These are phyloP conservation scores for Dillenia turbinata DNA, from an alignment of 164 flowering plant species.

Conservation along the genomic window DNA sequence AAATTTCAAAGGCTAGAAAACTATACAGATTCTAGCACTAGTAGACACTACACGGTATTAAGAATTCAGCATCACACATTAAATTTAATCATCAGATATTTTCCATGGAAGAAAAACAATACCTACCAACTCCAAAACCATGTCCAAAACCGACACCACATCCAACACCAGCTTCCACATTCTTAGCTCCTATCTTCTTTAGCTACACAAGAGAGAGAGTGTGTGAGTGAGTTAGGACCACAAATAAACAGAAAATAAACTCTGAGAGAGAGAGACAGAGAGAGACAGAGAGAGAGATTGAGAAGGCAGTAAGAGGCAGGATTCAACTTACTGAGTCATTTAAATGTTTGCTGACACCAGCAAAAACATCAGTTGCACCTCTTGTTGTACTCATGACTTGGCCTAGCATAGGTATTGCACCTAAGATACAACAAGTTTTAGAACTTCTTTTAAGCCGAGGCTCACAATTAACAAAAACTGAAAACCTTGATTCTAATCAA, in stretches of 20 bases:
- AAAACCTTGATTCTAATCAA: too few species aligned
- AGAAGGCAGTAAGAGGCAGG: neutral
- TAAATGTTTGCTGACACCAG: slow-evolving; percentile 73
- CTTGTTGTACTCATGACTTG: slow-evolving; percentile 81
- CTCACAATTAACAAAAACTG: too few species aligned
- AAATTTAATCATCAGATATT: too few species aligned
- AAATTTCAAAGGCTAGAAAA: too few species aligned
- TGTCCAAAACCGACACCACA: slow-evolving; percentile 96
- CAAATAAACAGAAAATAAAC: neutral
- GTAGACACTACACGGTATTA: too few species aligned
- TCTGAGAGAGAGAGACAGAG: neutral
- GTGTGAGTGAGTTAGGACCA: neutral
- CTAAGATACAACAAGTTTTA: slow-evolving; percentile 25
- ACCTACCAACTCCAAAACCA: slow-evolving; percentile 95
- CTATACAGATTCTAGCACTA: too few species aligned
- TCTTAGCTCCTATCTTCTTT: slow-evolving; percentile 73
- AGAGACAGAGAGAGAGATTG: neutral
- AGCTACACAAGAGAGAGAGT: slow-evolving; percentile 35
- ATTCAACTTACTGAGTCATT: slow-evolving; percentile 58
- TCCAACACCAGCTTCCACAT: slow-evolving; percentile 80
- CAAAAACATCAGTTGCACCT: slow-evolving; percentile 87
- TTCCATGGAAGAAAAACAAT: neutral
- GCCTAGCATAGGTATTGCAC: slow-evolving; percentile 71
- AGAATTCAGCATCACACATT: too few species aligned
- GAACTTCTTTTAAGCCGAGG: neutral